Evolutionary conservation across 169 alveolate genomes (phyloP).

Genomic region (Babesia sp.): DNA sequence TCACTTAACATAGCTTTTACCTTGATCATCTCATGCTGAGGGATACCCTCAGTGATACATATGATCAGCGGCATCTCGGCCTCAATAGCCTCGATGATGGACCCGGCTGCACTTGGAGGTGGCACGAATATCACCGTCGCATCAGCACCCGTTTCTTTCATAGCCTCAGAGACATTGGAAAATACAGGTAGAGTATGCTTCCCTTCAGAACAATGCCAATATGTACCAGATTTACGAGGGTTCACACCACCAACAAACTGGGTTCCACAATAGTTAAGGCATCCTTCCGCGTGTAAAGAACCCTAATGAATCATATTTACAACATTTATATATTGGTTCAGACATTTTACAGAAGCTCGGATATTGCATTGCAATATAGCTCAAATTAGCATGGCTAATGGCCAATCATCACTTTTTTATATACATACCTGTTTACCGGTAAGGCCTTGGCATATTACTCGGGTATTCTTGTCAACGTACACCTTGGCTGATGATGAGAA

Average conservation of each 20-base stretch:
- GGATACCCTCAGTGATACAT: slow-evolving; percentile 98
- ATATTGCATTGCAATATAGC: slow-evolving; percentile 30
- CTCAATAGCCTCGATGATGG: slow-evolving; percentile 93
- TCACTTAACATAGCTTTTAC: slow-evolving; percentile 83
- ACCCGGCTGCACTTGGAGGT: slow-evolving; percentile 92
- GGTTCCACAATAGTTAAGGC: slow-evolving; percentile 86
- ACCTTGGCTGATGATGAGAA: slow-evolving; percentile 77
- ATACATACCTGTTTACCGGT: slow-evolving; percentile 90
- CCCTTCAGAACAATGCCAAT: slow-evolving; percentile 76
- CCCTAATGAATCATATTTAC: slow-evolving; percentile 78
- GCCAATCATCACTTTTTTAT: slow-evolving; percentile 15
- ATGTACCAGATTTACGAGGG: slow-evolving; percentile 85
- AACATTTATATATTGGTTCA: slow-evolving; percentile 1
- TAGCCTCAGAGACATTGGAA: slow-evolving; percentile 71
- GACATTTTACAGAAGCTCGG: slow-evolving; percentile 8
- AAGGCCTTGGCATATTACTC: slow-evolving; percentile 89
- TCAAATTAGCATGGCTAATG: slow-evolving; percentile 18
- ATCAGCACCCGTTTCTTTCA: slow-evolving; percentile 87
- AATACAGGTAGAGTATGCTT: slow-evolving; percentile 79
- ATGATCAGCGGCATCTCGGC: slow-evolving; percentile 93
- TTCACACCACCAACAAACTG: slow-evolving; percentile 94
- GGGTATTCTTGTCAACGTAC: slow-evolving; percentile 87
- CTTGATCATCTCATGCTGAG: slow-evolving; percentile 95
- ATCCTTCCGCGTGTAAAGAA: slow-evolving; percentile 88
- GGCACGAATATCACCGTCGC: slow-evolving; percentile 96